Evolutionary conservation across 2,329 filamentous ascomycete species (phyloP).

Genomic region (Aspergillus bombycis): DNA sequence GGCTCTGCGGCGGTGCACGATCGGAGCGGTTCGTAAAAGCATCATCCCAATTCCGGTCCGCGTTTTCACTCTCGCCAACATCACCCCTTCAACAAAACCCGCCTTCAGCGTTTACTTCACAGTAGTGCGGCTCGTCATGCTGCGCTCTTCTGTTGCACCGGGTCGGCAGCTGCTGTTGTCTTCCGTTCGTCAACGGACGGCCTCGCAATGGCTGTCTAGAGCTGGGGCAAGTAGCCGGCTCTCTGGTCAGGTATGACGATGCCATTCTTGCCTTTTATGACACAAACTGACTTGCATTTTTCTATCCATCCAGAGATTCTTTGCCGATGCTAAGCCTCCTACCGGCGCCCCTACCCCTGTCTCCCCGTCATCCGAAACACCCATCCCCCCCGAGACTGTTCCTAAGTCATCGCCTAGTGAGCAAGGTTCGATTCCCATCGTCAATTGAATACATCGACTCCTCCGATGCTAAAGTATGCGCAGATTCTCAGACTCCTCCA

Average conservation of each 20-base stretch:
- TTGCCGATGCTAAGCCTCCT: conserved; percentile 52
- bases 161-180: conserved; percentile 48
- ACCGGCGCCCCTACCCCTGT: conserved; percentile 45
- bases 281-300: conserved; percentile 28
- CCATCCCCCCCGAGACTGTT: conserved; percentile 53
- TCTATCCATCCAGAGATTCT: conserved; percentile 47
- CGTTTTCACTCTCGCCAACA: conserved; percentile 36
- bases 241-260: conserved; percentile 44
- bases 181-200: conserved; percentile 39
- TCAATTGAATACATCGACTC: conserved; percentile 11
- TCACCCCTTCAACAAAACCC: conserved; percentile 27
- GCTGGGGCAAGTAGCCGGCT: conserved; percentile 42
- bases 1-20: conserved; percentile 29
- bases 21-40: conserved; percentile 46
- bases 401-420: conserved; percentile 48
- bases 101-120: conserved; percentile 32
- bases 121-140: conserved; percentile 55
- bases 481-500: conserved; percentile 40
- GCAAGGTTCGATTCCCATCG: conserved; percentile 29
- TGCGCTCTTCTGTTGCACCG: conserved; percentile 57
- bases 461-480: conserved; percentile 39
- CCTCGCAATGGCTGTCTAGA: conserved; percentile 49
- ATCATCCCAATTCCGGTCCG: conserved; percentile 36
- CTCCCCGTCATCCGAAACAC: conserved; percentile 49
- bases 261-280: conserved; percentile 29